Percentiles rank a stretch among this genome's conserved stretches.
Conservation (phyloP, 768 basidiomycete genomes). For the Termitomyces titanicus region DNA sequence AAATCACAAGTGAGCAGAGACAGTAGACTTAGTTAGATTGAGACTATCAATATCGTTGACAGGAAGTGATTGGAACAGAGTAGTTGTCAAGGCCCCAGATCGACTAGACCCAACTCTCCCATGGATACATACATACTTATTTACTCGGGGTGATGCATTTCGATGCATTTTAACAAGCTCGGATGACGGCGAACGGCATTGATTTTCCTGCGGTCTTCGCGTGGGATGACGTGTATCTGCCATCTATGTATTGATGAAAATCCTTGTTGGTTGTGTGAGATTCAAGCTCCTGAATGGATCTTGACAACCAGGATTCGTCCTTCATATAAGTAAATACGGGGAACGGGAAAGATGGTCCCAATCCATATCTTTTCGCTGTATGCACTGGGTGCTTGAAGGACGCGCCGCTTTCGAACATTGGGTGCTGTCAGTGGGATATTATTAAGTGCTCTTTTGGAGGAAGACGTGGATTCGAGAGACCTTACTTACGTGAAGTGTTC, state of each 20-base stretch:
- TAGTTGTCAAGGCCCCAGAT: not conserved
- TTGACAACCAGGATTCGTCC: too few relatives aligned
- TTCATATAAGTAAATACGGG: too few relatives aligned
- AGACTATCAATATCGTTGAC: not conserved
- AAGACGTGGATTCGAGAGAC: too few relatives aligned
- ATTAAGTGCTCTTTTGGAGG: too few relatives aligned
- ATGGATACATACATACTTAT: not conserved
- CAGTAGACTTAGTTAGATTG: not conserved
- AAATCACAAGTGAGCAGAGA: too few relatives aligned
- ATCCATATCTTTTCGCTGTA: too few relatives aligned
- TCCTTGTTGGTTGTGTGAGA: not conserved
- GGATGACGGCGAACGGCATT: not conserved
- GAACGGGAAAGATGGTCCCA: not conserved
- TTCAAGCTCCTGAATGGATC: not conserved
- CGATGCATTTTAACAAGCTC: too few relatives aligned
- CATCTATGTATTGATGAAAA: not conserved
- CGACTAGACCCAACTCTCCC: not conserved
- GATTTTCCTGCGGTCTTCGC: not conserved
- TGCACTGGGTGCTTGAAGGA: too few relatives aligned
- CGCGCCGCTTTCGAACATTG: too few relatives aligned
- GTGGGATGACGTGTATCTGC: not conserved
- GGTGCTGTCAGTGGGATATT: too few relatives aligned
- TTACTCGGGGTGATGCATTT: not conserved
- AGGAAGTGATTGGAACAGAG: not conserved
- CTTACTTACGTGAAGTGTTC: too few relatives aligned